Evolutionary conservation across 139 green algal species (phyloP), one percentile per base, ranked within the genome.

Genomic region (Limnomonas spitsbergensis): DNA sequence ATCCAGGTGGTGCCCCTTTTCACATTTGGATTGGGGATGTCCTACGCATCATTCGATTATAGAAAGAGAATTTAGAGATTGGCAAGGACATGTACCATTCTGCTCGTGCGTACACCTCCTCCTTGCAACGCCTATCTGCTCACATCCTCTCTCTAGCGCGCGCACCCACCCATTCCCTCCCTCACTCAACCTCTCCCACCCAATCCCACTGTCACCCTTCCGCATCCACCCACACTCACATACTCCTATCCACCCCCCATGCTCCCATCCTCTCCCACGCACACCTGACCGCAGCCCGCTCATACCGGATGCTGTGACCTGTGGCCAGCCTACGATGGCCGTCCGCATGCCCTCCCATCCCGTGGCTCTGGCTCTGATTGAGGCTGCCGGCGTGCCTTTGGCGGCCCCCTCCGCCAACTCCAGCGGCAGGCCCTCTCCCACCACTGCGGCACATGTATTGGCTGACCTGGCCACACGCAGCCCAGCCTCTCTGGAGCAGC

Each of bases 261-360:
- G 14, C 47, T 61, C 47, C 14, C 47, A 14, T 24, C 47, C 20
- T n/a, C 47, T 24, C 47, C 14, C 47, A 24, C 47, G 14, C 20
- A 61, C 47, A 14, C 47, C 14, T 24, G 47, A 14, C 47, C 20
- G 36, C 68, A 47, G 31, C 38, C 27, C 7, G 6, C 38, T 34
- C 26, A 66, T 91, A 2, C 73, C 87, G 1, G 53, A 84, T 29
- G 78, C 52, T 1, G 88, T 88, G 29, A 87, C 83, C 1, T 84
- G 80, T 52, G 88, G 88, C 24, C 81, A 82, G 31, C 29, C 61
- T 29, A 90, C 85, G 24, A 84, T 91, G 75, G 88, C 85, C 4
- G 88, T 91, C n/a, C 83, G 88, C 35, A 87, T 91, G 80, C 88
- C 88, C 0, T 66, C 81, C 0, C 85, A 91, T 76, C 85, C 85